Evolutionary conservation across 2,329 filamentous ascomycete species (phyloP).

Genomic region (Colletotrichum scovillei): DNA sequence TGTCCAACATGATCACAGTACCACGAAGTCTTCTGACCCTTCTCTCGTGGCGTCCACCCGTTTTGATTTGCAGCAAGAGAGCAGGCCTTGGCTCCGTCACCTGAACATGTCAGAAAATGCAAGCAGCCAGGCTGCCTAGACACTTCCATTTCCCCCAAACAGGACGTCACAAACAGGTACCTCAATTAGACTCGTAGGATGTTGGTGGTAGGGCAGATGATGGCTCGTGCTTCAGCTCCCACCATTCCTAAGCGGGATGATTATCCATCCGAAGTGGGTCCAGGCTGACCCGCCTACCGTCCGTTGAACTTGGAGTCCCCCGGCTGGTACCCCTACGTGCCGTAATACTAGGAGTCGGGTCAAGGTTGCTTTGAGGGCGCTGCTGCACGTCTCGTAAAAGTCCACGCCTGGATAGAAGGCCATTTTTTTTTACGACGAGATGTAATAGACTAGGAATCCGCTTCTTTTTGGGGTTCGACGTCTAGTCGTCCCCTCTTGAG

Average conservation of each 20-base stretch:
- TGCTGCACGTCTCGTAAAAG: conserved; percentile 20
- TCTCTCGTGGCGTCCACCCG: neutral
- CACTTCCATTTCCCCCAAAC: neutral
- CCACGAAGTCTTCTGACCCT: neutral
- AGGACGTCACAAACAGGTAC: neutral
- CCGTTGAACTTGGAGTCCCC: conserved; percentile 1
- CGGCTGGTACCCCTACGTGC: neutral
- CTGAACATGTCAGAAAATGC: neutral
- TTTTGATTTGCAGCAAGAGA: neutral
- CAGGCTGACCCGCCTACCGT: conserved; percentile 22
- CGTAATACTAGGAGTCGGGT: neutral
- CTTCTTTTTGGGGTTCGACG: neutral
- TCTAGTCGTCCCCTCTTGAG: neutral
- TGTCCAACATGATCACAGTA: neutral
- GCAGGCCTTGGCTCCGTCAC: neutral
- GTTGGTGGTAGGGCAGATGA: neutral
- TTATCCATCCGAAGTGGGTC: conserved; percentile 25
- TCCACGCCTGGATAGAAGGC: neutral
- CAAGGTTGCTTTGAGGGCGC: neutral
- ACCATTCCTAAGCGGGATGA: conserved; percentile 18
- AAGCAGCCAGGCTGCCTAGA: neutral
- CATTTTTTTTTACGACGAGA: neutral
- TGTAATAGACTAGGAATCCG: neutral
- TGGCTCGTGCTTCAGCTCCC: conserved; percentile 2
- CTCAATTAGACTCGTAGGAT: conserved; percentile 11